A percentile compares a stretch with the other conserved stretches of the same genome.
Conservation (phyloP, 2,329 filamentous ascomycete species). For the Trichoderma sp. region DNA sequence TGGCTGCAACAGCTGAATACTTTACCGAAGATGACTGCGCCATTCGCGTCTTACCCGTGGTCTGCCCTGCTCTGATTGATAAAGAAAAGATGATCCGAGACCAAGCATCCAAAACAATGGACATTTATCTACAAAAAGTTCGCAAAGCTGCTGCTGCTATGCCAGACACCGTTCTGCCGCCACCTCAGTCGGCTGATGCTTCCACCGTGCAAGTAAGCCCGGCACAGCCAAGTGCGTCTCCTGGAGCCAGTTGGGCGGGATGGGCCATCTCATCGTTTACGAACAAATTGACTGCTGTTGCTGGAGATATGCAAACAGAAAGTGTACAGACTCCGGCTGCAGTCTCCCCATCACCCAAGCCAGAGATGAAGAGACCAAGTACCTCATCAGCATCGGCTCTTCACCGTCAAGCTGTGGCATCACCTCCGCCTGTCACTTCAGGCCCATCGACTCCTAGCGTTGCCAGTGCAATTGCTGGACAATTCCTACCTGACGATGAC, state of each 20-base stretch:
- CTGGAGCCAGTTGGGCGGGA: constrained; percentile 69
- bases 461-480: constrained; percentile 49
- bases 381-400: constrained; percentile 61
- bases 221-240: constrained; percentile 66
- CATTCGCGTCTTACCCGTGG: constrained; percentile 75
- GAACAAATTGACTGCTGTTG: constrained; percentile 83
- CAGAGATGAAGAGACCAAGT: constrained; percentile 43
- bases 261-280: constrained; percentile 99
- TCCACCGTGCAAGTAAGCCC: constrained; percentile 76
- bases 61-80: constrained; percentile 85
- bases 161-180: constrained; percentile 78
- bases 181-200: constrained; percentile 58
- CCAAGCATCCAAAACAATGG: constrained; percentile 86
- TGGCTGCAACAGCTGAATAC: constrained; percentile 81
- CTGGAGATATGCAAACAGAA: constrained; percentile 78
- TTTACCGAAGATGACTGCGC: constrained; percentile 93
- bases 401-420: constrained; percentile 63
- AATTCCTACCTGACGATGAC: constrained; percentile 60
- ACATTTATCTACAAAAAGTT: constrained; percentile 80
- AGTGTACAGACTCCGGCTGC: constrained; percentile 50
- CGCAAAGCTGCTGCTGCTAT: constrained; percentile 77
- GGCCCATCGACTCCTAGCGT: constrained; percentile 52
- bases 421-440: constrained; percentile 50
- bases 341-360: constrained; percentile 46
- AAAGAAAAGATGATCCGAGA: constrained; percentile 95